phyloP scores from a whole-genome alignment of 345 rosid species.

The Rhizophora mangle region DNA sequence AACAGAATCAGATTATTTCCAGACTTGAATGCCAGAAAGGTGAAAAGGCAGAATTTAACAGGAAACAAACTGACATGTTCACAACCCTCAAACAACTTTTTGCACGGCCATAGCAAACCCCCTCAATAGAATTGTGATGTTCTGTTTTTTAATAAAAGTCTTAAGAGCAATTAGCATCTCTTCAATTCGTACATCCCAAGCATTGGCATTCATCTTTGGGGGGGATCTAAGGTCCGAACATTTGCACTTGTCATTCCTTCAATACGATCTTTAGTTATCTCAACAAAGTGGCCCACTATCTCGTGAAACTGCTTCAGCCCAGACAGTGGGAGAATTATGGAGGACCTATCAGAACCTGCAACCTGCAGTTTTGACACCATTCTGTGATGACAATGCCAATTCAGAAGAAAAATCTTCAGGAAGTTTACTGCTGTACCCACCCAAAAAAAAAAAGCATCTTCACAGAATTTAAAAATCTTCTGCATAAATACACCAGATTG shows the following conservation, averaged over 20 bases:
- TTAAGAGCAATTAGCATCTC: not conserved
- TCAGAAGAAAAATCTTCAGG: not conserved
- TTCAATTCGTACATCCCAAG: constrained; percentile 1
- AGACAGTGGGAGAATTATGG: constrained; percentile 89
- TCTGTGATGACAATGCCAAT: not conserved
- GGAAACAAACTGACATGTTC: constrained; percentile 26
- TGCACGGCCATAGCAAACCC: constrained; percentile 27
- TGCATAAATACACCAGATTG: not conserved
- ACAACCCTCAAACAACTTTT: constrained; percentile 42
- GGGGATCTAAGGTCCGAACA: constrained; percentile 86
- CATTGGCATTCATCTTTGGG: constrained; percentile 61
- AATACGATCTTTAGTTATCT: constrained; percentile 81
- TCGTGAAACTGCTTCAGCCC: constrained; percentile 94
- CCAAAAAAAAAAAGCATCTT: no score
- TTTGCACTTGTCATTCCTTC: constrained; percentile 89
- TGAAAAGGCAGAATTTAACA: constrained; percentile 26
- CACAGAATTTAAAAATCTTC: no score
- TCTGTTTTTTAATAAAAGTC: constrained; percentile 12
- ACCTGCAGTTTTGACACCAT: constrained; percentile 50
- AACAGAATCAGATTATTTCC: constrained; percentile 44
- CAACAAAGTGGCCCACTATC: constrained; percentile 91
- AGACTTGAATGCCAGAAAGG: constrained; percentile 32
- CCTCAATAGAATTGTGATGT: constrained; percentile 25
- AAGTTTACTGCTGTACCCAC: no score
- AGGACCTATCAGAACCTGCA: constrained; percentile 91